Conservation (phyloP, 805 yeast species). For the Isabelozyma gotoi region DNA sequence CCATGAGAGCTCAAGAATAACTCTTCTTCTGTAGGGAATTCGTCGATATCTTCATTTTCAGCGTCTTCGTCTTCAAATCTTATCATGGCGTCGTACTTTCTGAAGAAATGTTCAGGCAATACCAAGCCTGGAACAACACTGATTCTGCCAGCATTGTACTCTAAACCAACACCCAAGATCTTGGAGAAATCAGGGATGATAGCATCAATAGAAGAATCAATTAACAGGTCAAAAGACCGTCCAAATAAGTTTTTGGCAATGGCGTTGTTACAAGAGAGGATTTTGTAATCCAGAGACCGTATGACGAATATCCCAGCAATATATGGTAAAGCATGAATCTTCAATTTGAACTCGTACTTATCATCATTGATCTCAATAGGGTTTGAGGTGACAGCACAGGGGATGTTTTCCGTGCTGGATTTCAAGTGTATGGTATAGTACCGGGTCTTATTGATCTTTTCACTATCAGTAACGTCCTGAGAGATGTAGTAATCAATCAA, state of each 20-base stretch:
- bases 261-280: slow-evolving; percentile 77
- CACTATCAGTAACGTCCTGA: slow-evolving; percentile 25
- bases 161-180: slow-evolving; percentile 41
- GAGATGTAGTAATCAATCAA: slow-evolving; percentile 12
- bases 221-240: slow-evolving; percentile 45
- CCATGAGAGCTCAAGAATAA: slow-evolving; percentile 65
- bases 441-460: slow-evolving; percentile 52
- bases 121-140: slow-evolving; percentile 64
- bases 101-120: slow-evolving; percentile 86
- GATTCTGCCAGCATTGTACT: slow-evolving; percentile 18
- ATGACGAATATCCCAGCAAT: slow-evolving; percentile 84
- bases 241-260: slow-evolving; percentile 81
- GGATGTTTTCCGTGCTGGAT: slow-evolving; percentile 48
- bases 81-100: slow-evolving; percentile 58
- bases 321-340: slow-evolving; percentile 77
- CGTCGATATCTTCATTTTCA: slow-evolving; percentile 25
- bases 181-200: slow-evolving; percentile 64
- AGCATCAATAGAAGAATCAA: slow-evolving; percentile 45
- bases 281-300: slow-evolving; percentile 46
- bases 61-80: slow-evolving; percentile 13
- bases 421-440: slow-evolving; percentile 58
- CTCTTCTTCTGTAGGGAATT: slow-evolving; percentile 33
- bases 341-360: slow-evolving; percentile 48
- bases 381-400: slow-evolving; percentile 72
- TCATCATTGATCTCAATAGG: slow-evolving; percentile 50